Conservation (phyloP, 352 stramenopile genomes). For the Globisporangium cystogenes region DNA sequence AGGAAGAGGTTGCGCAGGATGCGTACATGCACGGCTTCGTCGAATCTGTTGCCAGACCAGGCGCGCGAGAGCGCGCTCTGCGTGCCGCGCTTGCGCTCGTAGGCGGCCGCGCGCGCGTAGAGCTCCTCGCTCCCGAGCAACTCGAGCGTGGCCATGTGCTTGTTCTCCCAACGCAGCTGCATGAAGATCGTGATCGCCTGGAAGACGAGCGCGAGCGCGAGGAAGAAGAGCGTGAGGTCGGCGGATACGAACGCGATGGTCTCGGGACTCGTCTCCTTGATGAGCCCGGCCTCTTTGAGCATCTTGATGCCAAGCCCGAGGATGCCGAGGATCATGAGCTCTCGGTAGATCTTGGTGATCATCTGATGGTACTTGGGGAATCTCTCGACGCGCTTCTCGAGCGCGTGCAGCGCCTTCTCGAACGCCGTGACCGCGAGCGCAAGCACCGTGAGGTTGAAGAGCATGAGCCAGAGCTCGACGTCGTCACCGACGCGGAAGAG, state of each 20-base stretch:
- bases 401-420: constrained; percentile 31
- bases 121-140: constrained; percentile 42
- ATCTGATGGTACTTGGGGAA: constrained; percentile 70
- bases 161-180: constrained; percentile 34
- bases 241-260: constrained; percentile 51
- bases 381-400: constrained; percentile 34
- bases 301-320: constrained; percentile 52
- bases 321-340: constrained; percentile 59
- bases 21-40: constrained; percentile 13
- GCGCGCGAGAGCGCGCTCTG: not conserved
- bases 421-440: constrained; percentile 43
- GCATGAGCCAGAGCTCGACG: constrained; percentile 50
- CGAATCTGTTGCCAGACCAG: constrained; percentile 4
- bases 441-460: constrained; percentile 43
- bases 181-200: constrained; percentile 49
- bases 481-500: constrained; percentile 14
- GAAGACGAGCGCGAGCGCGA: constrained; percentile 42
- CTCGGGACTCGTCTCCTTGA: constrained; percentile 25
- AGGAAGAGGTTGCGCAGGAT: constrained; percentile 45
- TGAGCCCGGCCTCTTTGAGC: constrained; percentile 26
- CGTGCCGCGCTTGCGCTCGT: constrained; percentile 1
- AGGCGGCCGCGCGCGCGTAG: constrained; percentile 1
- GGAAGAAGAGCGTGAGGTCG: constrained; percentile 51
- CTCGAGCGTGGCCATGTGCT: constrained; percentile 27
- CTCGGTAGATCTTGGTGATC: constrained; percentile 52